These are phyloP conservation scores for Takashimella tepidaria DNA, from an alignment of 1,284 basidiomycete genomes.

Conservation along the genomic window DNA sequence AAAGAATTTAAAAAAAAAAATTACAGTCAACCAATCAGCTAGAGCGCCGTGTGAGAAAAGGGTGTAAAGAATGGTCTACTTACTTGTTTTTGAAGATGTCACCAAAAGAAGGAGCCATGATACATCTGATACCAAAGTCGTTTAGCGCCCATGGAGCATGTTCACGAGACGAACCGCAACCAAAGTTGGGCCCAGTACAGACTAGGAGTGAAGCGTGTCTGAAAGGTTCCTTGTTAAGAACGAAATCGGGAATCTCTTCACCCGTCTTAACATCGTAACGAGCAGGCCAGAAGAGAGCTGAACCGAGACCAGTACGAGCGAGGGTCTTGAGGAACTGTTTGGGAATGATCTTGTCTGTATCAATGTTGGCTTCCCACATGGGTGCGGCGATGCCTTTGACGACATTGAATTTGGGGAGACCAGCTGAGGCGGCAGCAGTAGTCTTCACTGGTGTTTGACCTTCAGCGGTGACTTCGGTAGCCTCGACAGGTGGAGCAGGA, in stretches of 20 bases:
- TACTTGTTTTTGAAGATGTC: conserved; percentile 71
- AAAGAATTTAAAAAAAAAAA: no score
- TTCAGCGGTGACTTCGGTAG: conserved; percentile 39
- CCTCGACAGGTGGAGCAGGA: conserved; percentile 55
- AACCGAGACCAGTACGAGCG: conserved; percentile 86
- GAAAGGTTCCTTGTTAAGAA: conserved; percentile 82
- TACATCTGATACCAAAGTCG: conserved; percentile 87
- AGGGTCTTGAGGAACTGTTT: conserved; percentile 94
- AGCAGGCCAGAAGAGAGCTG: conserved; percentile 79
- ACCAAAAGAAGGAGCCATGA: conserved; percentile 90
- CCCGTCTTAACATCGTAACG: conserved; percentile 76
- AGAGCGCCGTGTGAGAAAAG: no score
- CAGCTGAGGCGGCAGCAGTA: conserved; percentile 54
- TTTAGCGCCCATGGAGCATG: conserved; percentile 96
- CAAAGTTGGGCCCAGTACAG: conserved; percentile 87
- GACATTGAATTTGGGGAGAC: conserved; percentile 69
- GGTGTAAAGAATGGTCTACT: conserved; percentile 7
- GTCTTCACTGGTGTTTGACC: conserved; percentile 50
- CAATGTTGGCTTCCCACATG: conserved; percentile 86
- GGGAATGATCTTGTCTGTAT: conserved; percentile 96
- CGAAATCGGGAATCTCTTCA: conserved; percentile 70
- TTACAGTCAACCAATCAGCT: conserved; percentile 38
- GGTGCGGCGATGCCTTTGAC: conserved; percentile 82
- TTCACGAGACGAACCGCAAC: conserved; percentile 88
- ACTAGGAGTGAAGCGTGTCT: conserved; percentile 76